phyloP scores from a whole-genome alignment of 371 early-diverging fungal genomes.

The Actinomucor elegans region DNA sequence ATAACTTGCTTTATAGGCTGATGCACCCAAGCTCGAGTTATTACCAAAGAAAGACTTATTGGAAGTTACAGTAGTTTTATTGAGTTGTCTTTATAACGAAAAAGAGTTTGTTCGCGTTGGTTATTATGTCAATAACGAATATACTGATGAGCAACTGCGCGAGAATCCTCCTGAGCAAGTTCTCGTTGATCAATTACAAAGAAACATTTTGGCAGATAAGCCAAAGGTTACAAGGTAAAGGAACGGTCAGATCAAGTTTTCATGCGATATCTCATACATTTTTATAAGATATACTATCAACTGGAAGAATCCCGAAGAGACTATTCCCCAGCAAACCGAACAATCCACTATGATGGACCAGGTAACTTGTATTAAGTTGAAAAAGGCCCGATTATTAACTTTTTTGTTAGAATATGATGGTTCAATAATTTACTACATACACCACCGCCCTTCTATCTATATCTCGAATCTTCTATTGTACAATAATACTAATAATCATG shows the following conservation, averaged over 20 bases:
- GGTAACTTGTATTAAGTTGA: too few species aligned
- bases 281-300: constrained; percentile 52
- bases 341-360: constrained; percentile 18
- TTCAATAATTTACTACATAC: constrained; percentile 27
- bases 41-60: constrained; percentile 81
- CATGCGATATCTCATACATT: too few species aligned
- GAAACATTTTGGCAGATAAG: constrained; percentile 90
- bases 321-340: constrained; percentile 15
- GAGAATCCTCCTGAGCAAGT: constrained; percentile 50
- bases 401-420: constrained; percentile 36
- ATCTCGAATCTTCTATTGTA: too few species aligned
- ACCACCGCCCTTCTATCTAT: too few species aligned
- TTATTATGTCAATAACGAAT: constrained; percentile 95
- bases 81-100: constrained; percentile 86
- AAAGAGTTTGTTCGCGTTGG: constrained; percentile 95
- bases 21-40: constrained; percentile 67
- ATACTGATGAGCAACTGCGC: constrained; percentile 60
- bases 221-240: constrained; percentile 89
- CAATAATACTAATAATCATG: constrained; percentile 4
- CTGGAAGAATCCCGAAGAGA: constrained; percentile 40
- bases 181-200: constrained; percentile 68
- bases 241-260: not conserved
- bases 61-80: constrained; percentile 87
- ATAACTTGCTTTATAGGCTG: constrained; percentile 53
- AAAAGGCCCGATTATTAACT: not conserved